Percentiles rank a stretch among this genome's conserved stretches.
Evolutionary conservation across 768 basidiomycete species (phyloP).

Genomic region (Kwoniella pini): DNA sequence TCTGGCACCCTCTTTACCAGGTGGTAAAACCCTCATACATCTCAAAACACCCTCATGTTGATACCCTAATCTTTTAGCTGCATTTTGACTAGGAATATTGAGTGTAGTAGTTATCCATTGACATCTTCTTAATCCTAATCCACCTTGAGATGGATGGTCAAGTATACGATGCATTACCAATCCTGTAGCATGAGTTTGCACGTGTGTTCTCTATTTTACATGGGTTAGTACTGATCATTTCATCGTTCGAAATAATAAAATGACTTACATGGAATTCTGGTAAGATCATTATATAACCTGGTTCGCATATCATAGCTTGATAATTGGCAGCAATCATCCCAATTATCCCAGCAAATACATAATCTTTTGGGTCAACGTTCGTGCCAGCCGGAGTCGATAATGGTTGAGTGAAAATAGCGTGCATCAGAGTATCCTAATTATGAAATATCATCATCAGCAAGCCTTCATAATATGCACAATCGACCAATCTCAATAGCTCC

Average conservation of each 20-base stretch:
- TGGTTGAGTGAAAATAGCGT: conserved; percentile 33
- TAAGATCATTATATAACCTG: conserved; percentile 35
- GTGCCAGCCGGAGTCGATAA: conserved; percentile 1
- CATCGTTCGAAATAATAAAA: too few relatives aligned
- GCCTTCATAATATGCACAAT: neutral
- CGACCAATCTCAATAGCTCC: too few relatives aligned
- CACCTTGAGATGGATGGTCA: conserved; percentile 28
- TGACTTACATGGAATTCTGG: conserved; percentile 29
- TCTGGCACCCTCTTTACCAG: conserved; percentile 32
- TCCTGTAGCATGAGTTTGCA: conserved; percentile 45
- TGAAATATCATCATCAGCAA: neutral
- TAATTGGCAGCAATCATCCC: conserved; percentile 27
- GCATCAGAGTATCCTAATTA: conserved; percentile 24
- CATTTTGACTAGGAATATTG: conserved; percentile 35
- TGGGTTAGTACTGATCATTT: neutral
- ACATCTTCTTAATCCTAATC: conserved; percentile 41
- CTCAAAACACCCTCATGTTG: conserved; percentile 39
- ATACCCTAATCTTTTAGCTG: conserved; percentile 42
- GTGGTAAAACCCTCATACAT: conserved; percentile 28
- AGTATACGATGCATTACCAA: conserved; percentile 43
- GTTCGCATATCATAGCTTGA: conserved; percentile 30
- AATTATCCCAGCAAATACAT: conserved; percentile 37
- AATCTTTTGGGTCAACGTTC: conserved; percentile 26
- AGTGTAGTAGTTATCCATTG: conserved; percentile 48
- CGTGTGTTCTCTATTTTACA: conserved; percentile 41